phyloP scores from a whole-genome alignment of 768 basidiomycete genomes.

The Xerocomellus chrysenteron region DNA sequence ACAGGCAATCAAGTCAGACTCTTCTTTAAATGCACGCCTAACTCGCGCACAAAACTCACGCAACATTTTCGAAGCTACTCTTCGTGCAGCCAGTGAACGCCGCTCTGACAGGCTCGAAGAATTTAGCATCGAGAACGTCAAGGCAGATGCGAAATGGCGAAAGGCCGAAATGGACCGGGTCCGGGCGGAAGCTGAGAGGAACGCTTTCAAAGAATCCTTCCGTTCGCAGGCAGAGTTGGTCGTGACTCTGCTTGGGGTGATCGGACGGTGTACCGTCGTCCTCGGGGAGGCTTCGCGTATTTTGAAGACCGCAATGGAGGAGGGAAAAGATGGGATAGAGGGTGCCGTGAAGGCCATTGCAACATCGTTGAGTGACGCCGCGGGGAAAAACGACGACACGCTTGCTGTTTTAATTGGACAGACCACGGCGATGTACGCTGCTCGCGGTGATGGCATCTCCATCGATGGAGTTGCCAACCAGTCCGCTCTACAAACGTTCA shows the following conservation, averaged over 20 bases:
- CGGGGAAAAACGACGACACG: constrained; percentile 66
- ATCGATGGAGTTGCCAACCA: constrained; percentile 55
- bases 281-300: constrained; percentile 56
- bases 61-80: constrained; percentile 82
- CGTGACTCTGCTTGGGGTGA: constrained; percentile 73
- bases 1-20: constrained; percentile 56
- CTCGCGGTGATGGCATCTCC: constrained; percentile 34
- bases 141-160: constrained; percentile 62
- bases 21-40: constrained; percentile 55
- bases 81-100: constrained; percentile 80
- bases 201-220: constrained; percentile 61
- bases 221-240: constrained; percentile 64
- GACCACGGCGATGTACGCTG: constrained; percentile 59
- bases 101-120: constrained; percentile 80
- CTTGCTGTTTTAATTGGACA: constrained; percentile 69
- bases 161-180: constrained; percentile 70
- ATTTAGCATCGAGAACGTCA: constrained; percentile 63
- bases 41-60: constrained; percentile 71
- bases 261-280: constrained; percentile 75
- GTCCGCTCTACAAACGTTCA: constrained; percentile 39
- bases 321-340: constrained; percentile 37
- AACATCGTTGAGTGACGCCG: constrained; percentile 49
- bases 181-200: constrained; percentile 64
- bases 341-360: constrained; percentile 49
- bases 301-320: constrained; percentile 41